A percentile compares a stretch with the other conserved stretches of the same genome.
Conservation (phyloP, 2,329 filamentous ascomycete genomes). For the Diplocarpon mali region DNA sequence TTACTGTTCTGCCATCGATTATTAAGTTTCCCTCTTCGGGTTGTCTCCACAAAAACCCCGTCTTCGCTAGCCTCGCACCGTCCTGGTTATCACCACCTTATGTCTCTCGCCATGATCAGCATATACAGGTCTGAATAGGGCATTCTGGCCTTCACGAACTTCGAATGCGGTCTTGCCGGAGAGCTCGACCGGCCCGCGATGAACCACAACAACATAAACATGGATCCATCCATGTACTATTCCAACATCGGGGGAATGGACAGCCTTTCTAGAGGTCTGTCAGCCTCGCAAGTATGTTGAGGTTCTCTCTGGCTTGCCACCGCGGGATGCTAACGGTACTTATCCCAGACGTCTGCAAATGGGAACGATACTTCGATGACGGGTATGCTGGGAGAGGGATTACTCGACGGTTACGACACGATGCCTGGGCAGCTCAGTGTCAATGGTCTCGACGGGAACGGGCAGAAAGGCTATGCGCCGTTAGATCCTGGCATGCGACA, state of each 20-base stretch:
- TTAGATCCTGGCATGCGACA: slow-evolving; percentile 13
- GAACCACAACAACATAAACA: slow-evolving; percentile 16
- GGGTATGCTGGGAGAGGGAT: slow-evolving; percentile 34
- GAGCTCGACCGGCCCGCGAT: slow-evolving; percentile 12
- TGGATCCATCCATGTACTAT: slow-evolving; percentile 23
- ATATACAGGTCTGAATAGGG: slow-evolving; percentile 2
- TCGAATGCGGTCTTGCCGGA: slow-evolving; percentile 8
- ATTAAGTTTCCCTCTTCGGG: too few relatives aligned
- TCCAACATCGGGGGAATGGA: slow-evolving; percentile 14
- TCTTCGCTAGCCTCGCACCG: not conserved
- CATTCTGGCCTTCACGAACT: slow-evolving; percentile 9
- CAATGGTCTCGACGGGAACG: slow-evolving; percentile 20
- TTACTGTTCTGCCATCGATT: not conserved
- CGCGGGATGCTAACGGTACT: slow-evolving; percentile 2
- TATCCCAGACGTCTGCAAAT: slow-evolving; percentile 10
- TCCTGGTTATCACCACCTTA: not conserved
- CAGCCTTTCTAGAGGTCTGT: slow-evolving; percentile 14
- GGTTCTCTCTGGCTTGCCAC: not conserved
- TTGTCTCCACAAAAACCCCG: not conserved
- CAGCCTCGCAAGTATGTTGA: slow-evolving; percentile 22
- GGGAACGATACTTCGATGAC: slow-evolving; percentile 25
- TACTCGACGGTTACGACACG: slow-evolving; percentile 30
- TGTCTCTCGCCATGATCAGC: not conserved
- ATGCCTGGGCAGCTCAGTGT: slow-evolving; percentile 36
- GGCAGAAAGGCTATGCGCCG: slow-evolving; percentile 24